Evolutionary conservation across 805 yeast genomes (phyloP), one percentile per base, ranked within the genome.

Genomic region (Wickerhamiella azyma): DNA sequence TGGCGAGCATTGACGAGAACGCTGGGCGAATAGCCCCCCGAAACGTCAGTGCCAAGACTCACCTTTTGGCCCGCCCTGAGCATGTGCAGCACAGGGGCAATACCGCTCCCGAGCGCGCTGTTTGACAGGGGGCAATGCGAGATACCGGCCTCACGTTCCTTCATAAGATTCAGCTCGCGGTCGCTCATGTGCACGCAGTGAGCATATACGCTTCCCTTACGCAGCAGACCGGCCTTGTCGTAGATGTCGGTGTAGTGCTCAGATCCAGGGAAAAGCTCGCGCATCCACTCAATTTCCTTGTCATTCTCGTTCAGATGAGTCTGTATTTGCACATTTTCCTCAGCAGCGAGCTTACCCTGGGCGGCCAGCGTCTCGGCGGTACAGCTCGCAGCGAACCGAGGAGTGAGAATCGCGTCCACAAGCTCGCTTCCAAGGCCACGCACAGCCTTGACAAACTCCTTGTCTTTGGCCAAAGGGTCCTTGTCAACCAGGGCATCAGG

Each of bases 91-190:
- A 89, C 76, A 16, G 85, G 80, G 8, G 94, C 88, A 61, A 85
- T 94, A 14, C 98, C 98, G 9, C 94, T 80, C 0, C 94, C 79
- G 48, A 89, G 71, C 14, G 92, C 77, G 1, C 94, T 77, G 61
- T 89, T 89, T 14, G 94, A 83, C 9, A 85, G 76, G 2, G 98
- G 98, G 65, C 98, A 89, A 63, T 92, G 97, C 4, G 94, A 73
- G 14, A 89, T 75, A 10, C 96, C 94, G 28, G 85, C 66, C 5
- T 74, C 64, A 17, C 73, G 71, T 14, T 55, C 51, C 50, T 69
- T 70, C 39, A 92, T 68, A 17, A 82, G 50, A 14, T 70, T 62
- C 37, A 77, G 68, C 61, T 89, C 98, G 2, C 68, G 68, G 8
- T 74, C 76, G 1, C 75, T 53, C 45, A 89, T 66, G 57, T 88